Evolutionary conservation across 495 filamentous ascomycete species (phyloP), one percentile per base, ranked within the genome.

Genomic region (Trichoderma asperelloides): DNA sequence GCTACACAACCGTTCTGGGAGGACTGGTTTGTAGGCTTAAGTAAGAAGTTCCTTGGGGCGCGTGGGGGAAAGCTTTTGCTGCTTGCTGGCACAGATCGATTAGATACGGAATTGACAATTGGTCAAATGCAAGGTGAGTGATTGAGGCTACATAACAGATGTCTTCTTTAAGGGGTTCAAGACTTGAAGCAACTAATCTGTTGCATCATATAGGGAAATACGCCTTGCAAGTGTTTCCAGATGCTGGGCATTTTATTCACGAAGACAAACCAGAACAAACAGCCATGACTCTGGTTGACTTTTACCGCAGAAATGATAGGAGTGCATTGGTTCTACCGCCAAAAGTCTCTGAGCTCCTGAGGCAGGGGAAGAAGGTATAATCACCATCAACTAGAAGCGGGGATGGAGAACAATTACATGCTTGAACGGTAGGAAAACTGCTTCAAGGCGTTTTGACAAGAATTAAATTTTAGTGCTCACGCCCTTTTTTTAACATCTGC

Each of bases 101-200:
- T 99, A 63, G 95, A 98, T 74, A 96, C 90, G 72, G 95, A 98
- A 71, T 76, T 98, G 70, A 96, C 93, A 78, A 98, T 98, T 74
- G 95, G 92, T 18, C 95, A 98, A 77, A 96, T 97, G 93, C 93
- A 97, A 84, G 92, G 92, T 89, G 78, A 33, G 77, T 74, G 33
- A n/a, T 21, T 63, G 6, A 62, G 13, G 6, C 55, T 6, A 1
- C 55, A 18, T 62, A n/a, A 7, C 0, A 7, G 33, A 8, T 37
- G 2, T 37, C 6, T 37, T 8, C 33, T 37, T 8, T 7, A 37
- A 37, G 33, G 33, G 5, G 33, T 37, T 37, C 2, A 3, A 1
- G 13, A 16, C 28, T 30, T 43, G 11, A 23, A 47, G n/a, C n/a
- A 13, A 71, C 64, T 63, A 33, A 65, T 66, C 28, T 30, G n/a